These are phyloP conservation scores for Gremmenia infestans DNA, from an alignment of 2,329 filamentous ascomycete genomes.

Conservation along the genomic window DNA sequence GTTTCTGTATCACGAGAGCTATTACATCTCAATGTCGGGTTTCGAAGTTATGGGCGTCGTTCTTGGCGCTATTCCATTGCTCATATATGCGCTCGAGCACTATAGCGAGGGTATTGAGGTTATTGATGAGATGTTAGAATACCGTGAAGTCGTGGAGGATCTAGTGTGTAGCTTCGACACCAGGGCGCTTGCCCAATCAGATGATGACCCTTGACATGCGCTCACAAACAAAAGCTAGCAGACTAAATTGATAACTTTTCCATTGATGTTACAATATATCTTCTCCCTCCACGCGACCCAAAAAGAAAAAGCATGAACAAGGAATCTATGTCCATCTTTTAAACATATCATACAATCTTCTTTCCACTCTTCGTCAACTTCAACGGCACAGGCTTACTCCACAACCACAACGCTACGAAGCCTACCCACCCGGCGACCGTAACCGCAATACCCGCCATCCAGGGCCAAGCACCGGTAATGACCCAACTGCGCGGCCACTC, in stretches of 20 bases:
- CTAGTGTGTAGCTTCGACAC: no score
- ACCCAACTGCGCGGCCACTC: conserved; percentile 89
- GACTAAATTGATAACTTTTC: neutral
- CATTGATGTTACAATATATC: neutral
- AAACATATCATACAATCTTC: conserved; percentile 34
- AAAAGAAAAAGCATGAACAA: neutral
- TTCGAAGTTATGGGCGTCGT: conserved; percentile 9
- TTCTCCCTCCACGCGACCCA: neutral
- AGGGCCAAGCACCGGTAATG: conserved; percentile 90
- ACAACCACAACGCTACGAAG: conserved; percentile 89
- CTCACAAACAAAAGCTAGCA: no score
- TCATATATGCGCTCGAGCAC: conserved; percentile 8
- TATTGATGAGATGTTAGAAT: no score
- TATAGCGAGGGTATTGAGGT: conserved; percentile 7
- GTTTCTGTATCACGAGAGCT: no score
- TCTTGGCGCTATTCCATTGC: conserved; percentile 7
- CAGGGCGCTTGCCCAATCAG: no score
- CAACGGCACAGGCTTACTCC: conserved; percentile 51
- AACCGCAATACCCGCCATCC: conserved; percentile 81
- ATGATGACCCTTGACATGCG: no score
- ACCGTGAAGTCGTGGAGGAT: no score
- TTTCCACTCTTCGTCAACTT: conserved; percentile 32
- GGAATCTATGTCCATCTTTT: neutral
- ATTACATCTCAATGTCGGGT: no score
- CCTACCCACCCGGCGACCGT: conserved; percentile 79